These are phyloP conservation scores for Kodamaea jinghongensis DNA, from an alignment of 805 yeast genomes.

Conservation along the genomic window DNA sequence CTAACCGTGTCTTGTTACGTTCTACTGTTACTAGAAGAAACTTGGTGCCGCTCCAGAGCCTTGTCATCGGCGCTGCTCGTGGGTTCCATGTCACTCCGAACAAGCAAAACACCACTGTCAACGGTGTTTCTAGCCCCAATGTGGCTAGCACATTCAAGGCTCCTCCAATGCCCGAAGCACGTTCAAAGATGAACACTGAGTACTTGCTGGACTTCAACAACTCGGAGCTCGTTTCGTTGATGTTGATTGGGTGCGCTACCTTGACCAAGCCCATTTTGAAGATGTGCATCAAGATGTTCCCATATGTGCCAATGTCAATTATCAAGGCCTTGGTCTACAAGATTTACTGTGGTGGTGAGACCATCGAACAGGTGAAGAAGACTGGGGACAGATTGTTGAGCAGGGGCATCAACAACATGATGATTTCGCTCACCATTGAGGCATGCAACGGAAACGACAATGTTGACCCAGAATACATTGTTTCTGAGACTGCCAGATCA, in stretches of 20 bases:
- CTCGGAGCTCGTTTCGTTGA: constrained; percentile 59
- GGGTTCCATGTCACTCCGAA: constrained; percentile 23
- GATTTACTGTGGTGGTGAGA: constrained; percentile 89
- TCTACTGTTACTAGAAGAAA: constrained; percentile 2
- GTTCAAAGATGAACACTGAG: constrained; percentile 1
- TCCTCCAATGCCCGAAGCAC: neutral
- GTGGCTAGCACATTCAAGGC: constrained; percentile 2
- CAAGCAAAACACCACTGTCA: constrained; percentile 17
- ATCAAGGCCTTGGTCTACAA: constrained; percentile 74
- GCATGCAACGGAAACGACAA: constrained; percentile 79
- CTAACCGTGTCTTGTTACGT: constrained; percentile 5
- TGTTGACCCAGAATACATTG: constrained; percentile 57
- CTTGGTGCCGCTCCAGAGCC: neutral
- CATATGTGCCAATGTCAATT: constrained; percentile 68
- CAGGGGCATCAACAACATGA: constrained; percentile 88
- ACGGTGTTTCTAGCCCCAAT: constrained; percentile 5
- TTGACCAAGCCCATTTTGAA: constrained; percentile 60
- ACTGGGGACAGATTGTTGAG: constrained; percentile 67
- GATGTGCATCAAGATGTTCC: constrained; percentile 62
- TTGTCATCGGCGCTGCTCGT: constrained; percentile 1
- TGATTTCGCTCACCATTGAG: constrained; percentile 91
- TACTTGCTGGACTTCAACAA: constrained; percentile 54
- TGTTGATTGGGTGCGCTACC: constrained; percentile 69
- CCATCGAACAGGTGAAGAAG: constrained; percentile 59
- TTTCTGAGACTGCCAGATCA: constrained; percentile 62